These are phyloP conservation scores for Cutaneotrichosporon cavernicola DNA, from an alignment of 1,284 basidiomycete species.

Conservation along the genomic window DNA sequence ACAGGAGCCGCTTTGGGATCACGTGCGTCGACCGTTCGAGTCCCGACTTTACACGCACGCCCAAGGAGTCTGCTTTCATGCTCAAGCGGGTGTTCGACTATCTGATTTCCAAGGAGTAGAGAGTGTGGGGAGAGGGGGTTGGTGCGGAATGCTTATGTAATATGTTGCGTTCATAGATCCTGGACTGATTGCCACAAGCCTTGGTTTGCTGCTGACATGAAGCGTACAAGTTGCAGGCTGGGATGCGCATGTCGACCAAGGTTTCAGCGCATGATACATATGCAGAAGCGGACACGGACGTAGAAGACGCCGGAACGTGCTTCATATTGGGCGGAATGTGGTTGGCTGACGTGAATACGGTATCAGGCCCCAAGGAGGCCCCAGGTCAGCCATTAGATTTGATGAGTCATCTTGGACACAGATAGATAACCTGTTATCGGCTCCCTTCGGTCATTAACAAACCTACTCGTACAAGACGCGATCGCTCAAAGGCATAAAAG, in stretches of 20 bases:
- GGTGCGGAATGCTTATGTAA: too few species aligned
- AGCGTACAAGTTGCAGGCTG: too few species aligned
- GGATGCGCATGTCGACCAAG: neutral
- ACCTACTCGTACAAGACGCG: too few species aligned
- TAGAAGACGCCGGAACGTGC: neutral
- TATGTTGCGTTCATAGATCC: too few species aligned
- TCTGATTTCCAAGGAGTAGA: constrained; percentile 2
- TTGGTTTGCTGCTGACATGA: too few species aligned
- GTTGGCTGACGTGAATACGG: neutral
- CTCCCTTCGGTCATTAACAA: too few species aligned
- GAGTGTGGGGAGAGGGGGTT: neutral
- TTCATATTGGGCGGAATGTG: neutral
- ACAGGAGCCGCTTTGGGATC: constrained; percentile 11
- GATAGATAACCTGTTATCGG: too few species aligned
- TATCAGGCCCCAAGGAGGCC: neutral
- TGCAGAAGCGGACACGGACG: neutral
- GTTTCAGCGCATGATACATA: neutral
- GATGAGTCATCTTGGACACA: neutral
- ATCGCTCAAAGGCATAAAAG: neutral
- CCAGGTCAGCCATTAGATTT: neutral
- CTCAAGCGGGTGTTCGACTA: constrained; percentile 29
- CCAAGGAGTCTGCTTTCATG: constrained; percentile 32
- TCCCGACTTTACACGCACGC: constrained; percentile 25
- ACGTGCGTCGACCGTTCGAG: constrained; percentile 19
- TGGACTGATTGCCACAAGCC: too few species aligned